Evolutionary conservation across 1,284 basidiomycete genomes (phyloP).

Genomic region (Rugosomyces carneus): DNA sequence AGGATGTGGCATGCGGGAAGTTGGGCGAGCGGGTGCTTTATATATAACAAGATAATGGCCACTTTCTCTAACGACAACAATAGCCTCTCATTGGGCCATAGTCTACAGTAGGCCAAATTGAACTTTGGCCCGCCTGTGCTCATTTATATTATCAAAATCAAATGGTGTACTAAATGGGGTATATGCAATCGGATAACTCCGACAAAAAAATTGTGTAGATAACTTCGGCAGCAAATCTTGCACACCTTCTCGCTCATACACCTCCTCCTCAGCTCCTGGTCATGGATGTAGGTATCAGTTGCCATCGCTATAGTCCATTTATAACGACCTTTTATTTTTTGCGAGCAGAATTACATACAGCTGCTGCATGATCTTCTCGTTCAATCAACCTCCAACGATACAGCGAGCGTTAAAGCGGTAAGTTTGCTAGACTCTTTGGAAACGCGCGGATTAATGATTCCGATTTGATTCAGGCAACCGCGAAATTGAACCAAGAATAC

Average conservation of each 20-base stretch:
- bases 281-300: slow-evolving; percentile 26
- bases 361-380: slow-evolving; percentile 79
- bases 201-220: slow-evolving; percentile 36
- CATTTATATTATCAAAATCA: too few relatives aligned
- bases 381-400: slow-evolving; percentile 84
- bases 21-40: too few relatives aligned
- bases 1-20: not conserved
- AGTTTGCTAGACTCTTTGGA: slow-evolving; percentile 29
- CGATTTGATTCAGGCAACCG: slow-evolving; percentile 66
- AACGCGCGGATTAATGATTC: slow-evolving; percentile 1
- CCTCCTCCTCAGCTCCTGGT: slow-evolving; percentile 10
- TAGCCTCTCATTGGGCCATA: too few relatives aligned
- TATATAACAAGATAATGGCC: too few relatives aligned
- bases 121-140: too few relatives aligned
- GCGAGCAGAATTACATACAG: slow-evolving; percentile 64
- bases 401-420: slow-evolving; percentile 82
- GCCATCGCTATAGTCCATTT: not conserved
- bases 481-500: slow-evolving; percentile 84
- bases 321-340: not conserved
- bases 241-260: slow-evolving; percentile 13
- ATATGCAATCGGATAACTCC: slow-evolving; percentile 35
- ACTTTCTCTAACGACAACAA: too few relatives aligned
- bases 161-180: not conserved
- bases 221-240: slow-evolving; percentile 17
- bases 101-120: too few relatives aligned